These are phyloP conservation scores for Monilinia aucupariae DNA, from an alignment of 2,329 filamentous ascomycete genomes.

Conservation along the genomic window DNA sequence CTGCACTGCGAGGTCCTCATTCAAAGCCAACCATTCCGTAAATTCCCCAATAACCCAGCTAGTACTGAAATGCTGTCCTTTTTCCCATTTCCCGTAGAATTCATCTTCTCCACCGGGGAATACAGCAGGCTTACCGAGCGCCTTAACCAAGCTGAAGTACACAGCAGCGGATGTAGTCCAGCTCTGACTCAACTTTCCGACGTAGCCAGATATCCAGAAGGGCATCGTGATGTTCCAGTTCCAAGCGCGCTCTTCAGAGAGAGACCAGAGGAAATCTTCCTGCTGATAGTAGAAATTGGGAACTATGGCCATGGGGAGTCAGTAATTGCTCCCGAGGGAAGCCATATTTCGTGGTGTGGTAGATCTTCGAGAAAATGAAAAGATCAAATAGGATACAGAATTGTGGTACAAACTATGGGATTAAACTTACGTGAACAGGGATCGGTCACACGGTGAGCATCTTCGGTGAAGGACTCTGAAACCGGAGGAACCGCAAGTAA, in stretches of 20 bases:
- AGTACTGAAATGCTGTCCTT: conserved; percentile 7
- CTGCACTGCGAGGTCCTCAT: background rate
- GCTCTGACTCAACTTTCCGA: background rate
- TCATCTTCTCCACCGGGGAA: background rate
- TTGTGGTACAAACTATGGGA: no score
- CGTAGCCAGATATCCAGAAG: conserved; percentile 13
- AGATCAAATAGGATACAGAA: no score
- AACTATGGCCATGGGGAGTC: background rate
- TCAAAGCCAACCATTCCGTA: conserved; percentile 1
- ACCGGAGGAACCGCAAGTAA: background rate
- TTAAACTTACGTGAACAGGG: background rate
- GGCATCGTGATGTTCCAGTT: conserved; percentile 10
- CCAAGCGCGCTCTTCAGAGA: background rate
- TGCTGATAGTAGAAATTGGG: conserved; percentile 9
- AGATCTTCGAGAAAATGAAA: no score
- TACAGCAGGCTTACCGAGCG: background rate
- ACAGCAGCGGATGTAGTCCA: conserved; percentile 4
- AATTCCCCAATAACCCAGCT: background rate
- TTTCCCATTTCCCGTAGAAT: background rate
- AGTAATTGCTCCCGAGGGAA: background rate
- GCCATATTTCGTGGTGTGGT: no score
- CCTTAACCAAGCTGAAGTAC: conserved; percentile 1
- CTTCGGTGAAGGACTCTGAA: background rate
- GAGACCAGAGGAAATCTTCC: conserved; percentile 7
- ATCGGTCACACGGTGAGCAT: conserved; percentile 1